phyloP scores from a whole-genome alignment of 495 filamentous ascomycete genomes.

The Beverwykella pulmonaria region DNA sequence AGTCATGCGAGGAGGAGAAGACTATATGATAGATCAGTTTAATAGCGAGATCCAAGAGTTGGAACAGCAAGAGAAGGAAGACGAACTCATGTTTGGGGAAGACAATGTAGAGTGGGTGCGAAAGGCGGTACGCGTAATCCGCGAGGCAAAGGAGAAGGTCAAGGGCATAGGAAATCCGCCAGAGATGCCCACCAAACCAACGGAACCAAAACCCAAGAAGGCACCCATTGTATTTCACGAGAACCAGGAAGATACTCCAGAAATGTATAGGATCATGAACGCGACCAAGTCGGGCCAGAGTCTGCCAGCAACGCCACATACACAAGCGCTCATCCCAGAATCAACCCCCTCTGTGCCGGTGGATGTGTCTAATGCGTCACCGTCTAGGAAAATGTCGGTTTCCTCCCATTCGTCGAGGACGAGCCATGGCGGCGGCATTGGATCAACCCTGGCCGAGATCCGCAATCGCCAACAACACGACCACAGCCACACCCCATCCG shows the following conservation, averaged over 20 bases:
- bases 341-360: background rate
- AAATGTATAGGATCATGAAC: constrained; percentile 59
- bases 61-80: constrained; percentile 74
- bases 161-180: constrained; percentile 74
- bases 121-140: constrained; percentile 73
- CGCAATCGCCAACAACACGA: constrained; percentile 46
- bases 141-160: constrained; percentile 70
- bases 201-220: constrained; percentile 50
- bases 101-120: constrained; percentile 83
- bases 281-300: constrained; percentile 51
- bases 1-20: constrained; percentile 90
- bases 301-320: constrained; percentile 2
- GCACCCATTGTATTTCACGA: constrained; percentile 55
- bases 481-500: constrained; percentile 47
- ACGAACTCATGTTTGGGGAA: constrained; percentile 91
- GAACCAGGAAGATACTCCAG: constrained; percentile 51
- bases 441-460: constrained; percentile 44
- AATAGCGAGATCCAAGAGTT: constrained; percentile 76
- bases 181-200: constrained; percentile 54
- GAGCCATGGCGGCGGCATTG: constrained; percentile 33
- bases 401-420: constrained; percentile 26
- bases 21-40: constrained; percentile 82
- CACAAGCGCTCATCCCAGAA: background rate
- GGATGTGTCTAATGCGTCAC: background rate
- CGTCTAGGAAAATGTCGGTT: constrained; percentile 17